Conservation (phyloP, 208 protist genomes). For the Trypanosoma melophagium region DNA sequence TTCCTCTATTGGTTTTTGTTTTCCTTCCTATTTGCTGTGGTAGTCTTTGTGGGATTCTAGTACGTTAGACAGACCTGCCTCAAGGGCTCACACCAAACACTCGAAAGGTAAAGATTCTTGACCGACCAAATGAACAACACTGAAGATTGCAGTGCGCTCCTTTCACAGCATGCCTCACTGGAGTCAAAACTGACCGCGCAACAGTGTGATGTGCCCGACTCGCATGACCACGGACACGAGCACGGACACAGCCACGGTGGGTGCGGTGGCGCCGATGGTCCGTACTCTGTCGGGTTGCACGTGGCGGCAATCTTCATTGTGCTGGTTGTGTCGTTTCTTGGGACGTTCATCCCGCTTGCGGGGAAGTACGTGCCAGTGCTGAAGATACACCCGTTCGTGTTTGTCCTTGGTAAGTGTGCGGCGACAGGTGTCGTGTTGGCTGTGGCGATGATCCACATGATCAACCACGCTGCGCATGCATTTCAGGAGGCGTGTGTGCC, state of each 20-base stretch:
- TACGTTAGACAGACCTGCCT: too few relatives aligned
- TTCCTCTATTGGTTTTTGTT: too few relatives aligned
- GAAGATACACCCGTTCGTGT: conserved; percentile 37
- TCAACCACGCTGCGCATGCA: conserved; percentile 37
- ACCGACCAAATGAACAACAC: not conserved
- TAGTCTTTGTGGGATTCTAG: too few relatives aligned
- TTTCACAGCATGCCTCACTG: not conserved
- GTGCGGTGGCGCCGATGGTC: conserved; percentile 34
- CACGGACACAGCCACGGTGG: conserved; percentile 1
- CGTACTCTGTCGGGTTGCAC: conserved; percentile 54
- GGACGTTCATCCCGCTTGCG: conserved; percentile 45
- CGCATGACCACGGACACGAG: conserved; percentile 8
- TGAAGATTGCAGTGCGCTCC: not conserved
- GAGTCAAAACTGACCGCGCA: not conserved
- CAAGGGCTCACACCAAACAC: too few relatives aligned
- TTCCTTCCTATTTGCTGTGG: too few relatives aligned
- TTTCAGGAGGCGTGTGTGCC: conserved; percentile 47
- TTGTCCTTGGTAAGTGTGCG: conserved; percentile 51
- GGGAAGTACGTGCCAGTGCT: conserved; percentile 40
- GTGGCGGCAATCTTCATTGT: conserved; percentile 67
- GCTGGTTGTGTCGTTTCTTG: conserved; percentile 42
- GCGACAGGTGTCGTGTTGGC: conserved; percentile 58
- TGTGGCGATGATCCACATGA: conserved; percentile 66
- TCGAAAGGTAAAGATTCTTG: too few relatives aligned
- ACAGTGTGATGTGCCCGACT: not conserved